Evolutionary conservation across 495 filamentous ascomycete species (phyloP), one percentile per base, ranked within the genome.

Genomic region (Aspergillus incahuasiensis): DNA sequence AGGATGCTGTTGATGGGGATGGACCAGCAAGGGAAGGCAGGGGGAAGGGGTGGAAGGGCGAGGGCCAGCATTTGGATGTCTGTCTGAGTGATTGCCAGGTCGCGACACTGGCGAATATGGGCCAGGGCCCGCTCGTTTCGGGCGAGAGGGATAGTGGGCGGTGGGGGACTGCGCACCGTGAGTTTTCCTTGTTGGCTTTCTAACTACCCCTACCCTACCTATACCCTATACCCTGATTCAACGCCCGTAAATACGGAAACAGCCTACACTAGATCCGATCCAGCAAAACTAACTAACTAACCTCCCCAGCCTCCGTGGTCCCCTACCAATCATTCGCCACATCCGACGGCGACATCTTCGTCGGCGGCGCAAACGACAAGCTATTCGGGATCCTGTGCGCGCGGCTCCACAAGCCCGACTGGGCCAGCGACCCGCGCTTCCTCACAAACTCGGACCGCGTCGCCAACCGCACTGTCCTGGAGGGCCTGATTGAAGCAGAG

Each of bases 121-220:
- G 92, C 8, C 95, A 89, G 68, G 96, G 90, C 45, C 89, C 83
- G 43, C 74, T 98, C 45, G 90, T 98, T 48, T 95, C 88, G 62
- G 91, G 91, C 7, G 70, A 97, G 68, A 86, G 85, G 55, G 92
- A 97, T 70, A 80, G 82, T 0, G 94, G 94, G 0, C 79, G 94
- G 49, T 96, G 91, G 90, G 94, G 94, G 5, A 98, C 94, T 6
- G 91, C 91, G 43, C 94, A 98, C 77, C 92, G 89, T 91, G 76
- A 73, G 86, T 77, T 13, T 15, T 28, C 15, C 21, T 3, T 20
- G 42, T n/a, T 32, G 9, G 7, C 50, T 50, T 56, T 8, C 8
- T 28, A 8, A 8, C 4, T 28, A 8, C 8, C 8, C 3, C 25
- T 28, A 8, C 8, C 8, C 4, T 28, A 8, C 4, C 3, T 28